Base-by-base conservation (phyloP, 2,329 filamentous ascomycete species). In the Xylaria sp. region DNA sequence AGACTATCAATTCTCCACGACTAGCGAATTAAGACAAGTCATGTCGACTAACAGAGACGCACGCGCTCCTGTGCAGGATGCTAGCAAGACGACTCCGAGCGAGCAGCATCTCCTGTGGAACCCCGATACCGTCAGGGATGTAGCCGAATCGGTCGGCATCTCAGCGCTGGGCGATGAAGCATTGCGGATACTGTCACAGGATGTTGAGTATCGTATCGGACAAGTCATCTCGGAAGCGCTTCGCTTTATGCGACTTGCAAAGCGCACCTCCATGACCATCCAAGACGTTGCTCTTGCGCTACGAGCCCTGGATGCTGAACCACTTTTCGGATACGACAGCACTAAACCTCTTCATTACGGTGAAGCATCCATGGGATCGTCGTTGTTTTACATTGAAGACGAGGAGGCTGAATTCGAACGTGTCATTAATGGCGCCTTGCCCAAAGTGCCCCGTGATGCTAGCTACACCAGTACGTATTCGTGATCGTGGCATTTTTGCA, bases 351-450 rank as follows among this genome's bases (percentile, higher is more conserved):
- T 99, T 68, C 85, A 90, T 57, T 99, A 95, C 71, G 94, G 94
- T 55, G 94, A 99, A 75, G 94, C 94, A 2, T 95, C 90, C 59
- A 79, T 99, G 11, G 92, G 93, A 8, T 94, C 99, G 75, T 92
- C 93, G 56, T 79, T 99, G 19, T 99, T 93, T 76, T 99, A 99
- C 73, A 89, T 99, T 44, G 94, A 99, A 71, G 94, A 99, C 73
- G 94, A 99, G 72, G 94, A 99, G 78, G 88, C 97, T 57, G 94
- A 99, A 75, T 97, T 99, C 72, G 94, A 99, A 78, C 97, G 97
- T 79, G 80, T 99, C 66, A 97, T 99, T 73, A 99, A 99, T 76
- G 92, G 92, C 65, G 91, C 94, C 3, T 76, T 99, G 66, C 94
- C 94, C 30, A 97, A 95, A 75, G 92, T 99, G 35, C 94, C 94